Evolutionary conservation across 495 filamentous ascomycete species (phyloP), one percentile per base, ranked within the genome.

Genomic region (Rusavskia elegans): DNA sequence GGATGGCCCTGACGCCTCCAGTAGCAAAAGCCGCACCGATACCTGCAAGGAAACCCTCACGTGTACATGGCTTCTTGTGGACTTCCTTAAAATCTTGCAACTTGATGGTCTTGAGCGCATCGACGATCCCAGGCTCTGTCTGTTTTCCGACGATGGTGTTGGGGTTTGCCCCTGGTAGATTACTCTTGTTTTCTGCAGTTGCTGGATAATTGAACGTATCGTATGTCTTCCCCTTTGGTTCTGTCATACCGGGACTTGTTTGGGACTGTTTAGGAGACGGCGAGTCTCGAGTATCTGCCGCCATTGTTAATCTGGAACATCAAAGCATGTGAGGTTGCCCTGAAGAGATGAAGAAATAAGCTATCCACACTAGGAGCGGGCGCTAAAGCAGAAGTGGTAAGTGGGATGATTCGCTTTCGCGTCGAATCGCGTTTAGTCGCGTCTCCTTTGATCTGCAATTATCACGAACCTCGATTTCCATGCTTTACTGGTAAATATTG

Each of bases 11-110:
- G 39, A 86, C 53, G 37, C 78, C 81, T 41, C 89, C 89, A 30
- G 86, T 62, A 20, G 71, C 84, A 54, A 87, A 82, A 10, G 86
- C 89, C 6, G 75, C 73, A 2, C 77, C 81, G 58, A 97, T 92
- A 23, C 89, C 92, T 1, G 81, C 79, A 60, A 97, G 67, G 52
- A 95, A 67, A 16, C 85, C 80, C 58, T 92, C 82, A 27, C 90
- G 78, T 5, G 84, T 82, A 66, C 92, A 96, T 19, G 90, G 92
- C 55, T 78, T 72, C 61, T 83, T 82, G 65, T 89, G 80, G 53
- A 95, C 74, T 10, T 78, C 75, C 25, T 79, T 70, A 51, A 89
- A 82, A 62, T 95, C 85, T 45, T 79, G 68, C 9, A 79, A 49
- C 16, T 75, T 77, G 48, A 95, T 79, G 20, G 75, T 76, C 39